Base-by-base conservation (phyloP, 805 yeast species). In the Metschnikowia anglica region DNA sequence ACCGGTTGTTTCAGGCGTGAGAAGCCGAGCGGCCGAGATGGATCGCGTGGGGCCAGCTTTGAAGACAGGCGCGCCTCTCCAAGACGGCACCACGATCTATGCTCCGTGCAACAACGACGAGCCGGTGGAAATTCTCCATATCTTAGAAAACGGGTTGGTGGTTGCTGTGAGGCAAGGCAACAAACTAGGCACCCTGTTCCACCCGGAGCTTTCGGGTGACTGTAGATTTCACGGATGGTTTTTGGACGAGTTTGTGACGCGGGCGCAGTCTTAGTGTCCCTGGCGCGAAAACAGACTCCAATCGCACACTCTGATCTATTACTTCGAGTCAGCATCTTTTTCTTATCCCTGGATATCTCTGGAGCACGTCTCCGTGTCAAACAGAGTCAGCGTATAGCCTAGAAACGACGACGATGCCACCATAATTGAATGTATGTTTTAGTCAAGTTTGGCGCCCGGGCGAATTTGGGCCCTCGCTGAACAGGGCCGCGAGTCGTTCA, bases 111-210 rank as follows among this genome's bases (percentile, higher is more conserved):
- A 15, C 25, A 62, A 58, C 44, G 24, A 44, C 5, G 49, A 55
- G 2, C 61, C 66, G 2, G 75, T 77, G 1, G 64, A 73, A 46
- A 59, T 78, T 0, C 60, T 80, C 23, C 67, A 71, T 40, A 57
- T 62, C 6, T 59, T 77, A 39, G 51, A 61, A 47, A 47, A 57
- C 23, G 64, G 66, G 1, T 60, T 77, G 28, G 73, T 85, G 25
- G 91, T 86, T 2, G 93, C 90, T 0, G 88, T 85, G 5, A 70
- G 78, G 53, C 89, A 85, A 58, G 86, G 83, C 0, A 72, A 72
- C 28, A 66, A 78, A 25, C 60, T 85, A 37, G 91, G 88, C 2
- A 85, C 90, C 0, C 80, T 88, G 2, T 86, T 86, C 61, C 95
- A 86, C 59, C 95, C 95, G 0, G 95, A 86, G 60, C 69, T 86